phyloP scores from a whole-genome alignment of 768 basidiomycete species.

The Lyophyllum decastes region DNA sequence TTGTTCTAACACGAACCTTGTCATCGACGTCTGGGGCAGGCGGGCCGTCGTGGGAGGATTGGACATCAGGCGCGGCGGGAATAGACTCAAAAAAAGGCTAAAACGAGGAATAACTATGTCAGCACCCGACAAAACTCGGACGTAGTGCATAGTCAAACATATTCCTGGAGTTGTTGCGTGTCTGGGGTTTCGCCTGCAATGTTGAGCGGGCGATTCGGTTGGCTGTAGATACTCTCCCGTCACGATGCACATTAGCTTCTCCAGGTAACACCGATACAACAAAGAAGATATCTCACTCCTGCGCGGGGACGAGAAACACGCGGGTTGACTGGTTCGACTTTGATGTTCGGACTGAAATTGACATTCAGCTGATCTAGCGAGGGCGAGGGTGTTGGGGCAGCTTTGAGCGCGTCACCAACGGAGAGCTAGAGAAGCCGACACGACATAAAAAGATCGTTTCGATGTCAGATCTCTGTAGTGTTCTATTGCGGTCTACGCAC shows the following conservation, averaged over 20 bases:
- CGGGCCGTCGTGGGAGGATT: no score
- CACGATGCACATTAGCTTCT: background rate
- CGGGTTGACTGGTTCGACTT: background rate
- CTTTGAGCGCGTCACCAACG: background rate
- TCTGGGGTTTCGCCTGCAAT: constrained; percentile 15
- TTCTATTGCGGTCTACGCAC: background rate
- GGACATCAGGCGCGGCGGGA: background rate
- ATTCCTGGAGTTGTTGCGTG: background rate
- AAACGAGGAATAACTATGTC: background rate
- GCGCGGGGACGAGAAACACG: constrained; percentile 9
- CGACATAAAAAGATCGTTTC: background rate
- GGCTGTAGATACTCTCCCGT: constrained; percentile 28
- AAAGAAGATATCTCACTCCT: constrained; percentile 12
- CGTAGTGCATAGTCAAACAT: background rate
- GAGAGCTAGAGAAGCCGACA: background rate
- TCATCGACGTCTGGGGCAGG: background rate
- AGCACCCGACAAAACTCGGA: background rate
- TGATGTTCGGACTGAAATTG: background rate
- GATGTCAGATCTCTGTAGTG: no score
- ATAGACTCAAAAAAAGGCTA: background rate
- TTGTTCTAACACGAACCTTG: background rate
- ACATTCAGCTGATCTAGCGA: background rate
- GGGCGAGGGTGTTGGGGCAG: background rate
- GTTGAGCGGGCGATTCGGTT: constrained; percentile 27
- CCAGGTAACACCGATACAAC: background rate